phyloP scores from a whole-genome alignment of 805 yeast species.

The Barnettozyma sucrosica region DNA sequence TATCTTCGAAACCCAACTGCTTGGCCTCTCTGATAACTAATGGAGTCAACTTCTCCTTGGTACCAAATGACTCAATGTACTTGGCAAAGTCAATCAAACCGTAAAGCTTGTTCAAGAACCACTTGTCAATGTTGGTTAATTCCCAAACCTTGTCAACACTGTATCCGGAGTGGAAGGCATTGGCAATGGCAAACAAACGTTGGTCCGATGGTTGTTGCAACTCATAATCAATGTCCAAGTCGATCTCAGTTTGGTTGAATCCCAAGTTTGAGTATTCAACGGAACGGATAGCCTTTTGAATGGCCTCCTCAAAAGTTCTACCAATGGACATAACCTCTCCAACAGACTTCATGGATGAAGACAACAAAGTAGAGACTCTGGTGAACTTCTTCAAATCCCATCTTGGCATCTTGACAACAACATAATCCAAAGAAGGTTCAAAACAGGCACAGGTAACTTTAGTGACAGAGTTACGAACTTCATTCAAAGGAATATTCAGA shows the following conservation, averaged over 20 bases:
- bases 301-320: slow-evolving; percentile 94
- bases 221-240: slow-evolving; percentile 90
- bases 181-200: slow-evolving; percentile 93
- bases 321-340: slow-evolving; percentile 99
- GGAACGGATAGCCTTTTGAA: slow-evolving; percentile 94
- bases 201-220: slow-evolving; percentile 96
- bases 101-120: slow-evolving; percentile 88
- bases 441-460: slow-evolving; percentile 92
- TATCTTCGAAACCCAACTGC: slow-evolving; percentile 94
- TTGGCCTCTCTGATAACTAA: slow-evolving; percentile 74
- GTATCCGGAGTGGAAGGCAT: slow-evolving; percentile 85
- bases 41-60: slow-evolving; percentile 53
- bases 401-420: slow-evolving; percentile 96
- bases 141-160: slow-evolving; percentile 89
- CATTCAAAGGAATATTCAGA: slow-evolving; percentile 84
- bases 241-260: slow-evolving; percentile 65
- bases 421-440: slow-evolving; percentile 95
- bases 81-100: slow-evolving; percentile 69
- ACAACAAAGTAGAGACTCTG: slow-evolving; percentile 79
- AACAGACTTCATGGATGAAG: slow-evolving; percentile 96
- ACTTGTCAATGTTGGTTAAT: slow-evolving; percentile 86
- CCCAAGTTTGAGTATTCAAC: slow-evolving; percentile 96
- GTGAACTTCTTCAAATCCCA: slow-evolving; percentile 98
- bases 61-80: slow-evolving; percentile 50
- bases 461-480: slow-evolving; percentile 89